Base-by-base conservation (phyloP, 73 alveolate species). In the Symbiodinium natans region DNA sequence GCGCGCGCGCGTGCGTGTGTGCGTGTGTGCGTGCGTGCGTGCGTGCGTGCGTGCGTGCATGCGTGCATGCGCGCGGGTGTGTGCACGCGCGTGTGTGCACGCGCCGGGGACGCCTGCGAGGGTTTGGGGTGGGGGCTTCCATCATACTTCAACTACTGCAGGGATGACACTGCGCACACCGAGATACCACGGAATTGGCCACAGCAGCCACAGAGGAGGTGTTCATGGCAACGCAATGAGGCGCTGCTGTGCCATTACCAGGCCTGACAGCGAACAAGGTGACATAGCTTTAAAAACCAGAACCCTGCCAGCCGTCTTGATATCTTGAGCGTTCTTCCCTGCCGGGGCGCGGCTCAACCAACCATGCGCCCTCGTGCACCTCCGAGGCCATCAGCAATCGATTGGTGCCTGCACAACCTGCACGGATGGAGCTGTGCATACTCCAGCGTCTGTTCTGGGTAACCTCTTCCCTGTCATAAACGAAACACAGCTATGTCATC, bases 151-250 rank as follows among this genome's bases (percentile, higher is more conserved):
- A 29, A 41, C 74, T 4, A 46, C 46, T 31, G 36, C 71, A 52
- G 75, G 27, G 75, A 21, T 56, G 31, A 56, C 27, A n/a, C n/a
- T 13, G 31, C 29, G 31, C 39, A 29, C 27, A 36, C 36, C 82
- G 33, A 68, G 82, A 25, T 68, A 36, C 82, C 10, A n/a, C 41
- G 33, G 82, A 68, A n/a, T 36, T 68, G 82, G 82, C 95, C 17
- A 52, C 71, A 23, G 74, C 85, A 4, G 95, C 95, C 95, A 88
- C 95, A 15, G 74, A 39, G 41, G 86, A 39, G 31, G 95, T 86
- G 27, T 88, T 88, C 95, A 88, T 88, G 39, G 95, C 86, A 48
- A 88, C 86, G 71, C 95, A 88, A 71, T 88, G 43, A 38, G 95
- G 29, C 36, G 86, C 63, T 31, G 63, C 73, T 13, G 95, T 88